Percentiles rank a stretch among this genome's conserved stretches.
Conservation (phyloP, 2,329 filamentous ascomycete genomes). For the Dactylellina cionopaga region DNA sequence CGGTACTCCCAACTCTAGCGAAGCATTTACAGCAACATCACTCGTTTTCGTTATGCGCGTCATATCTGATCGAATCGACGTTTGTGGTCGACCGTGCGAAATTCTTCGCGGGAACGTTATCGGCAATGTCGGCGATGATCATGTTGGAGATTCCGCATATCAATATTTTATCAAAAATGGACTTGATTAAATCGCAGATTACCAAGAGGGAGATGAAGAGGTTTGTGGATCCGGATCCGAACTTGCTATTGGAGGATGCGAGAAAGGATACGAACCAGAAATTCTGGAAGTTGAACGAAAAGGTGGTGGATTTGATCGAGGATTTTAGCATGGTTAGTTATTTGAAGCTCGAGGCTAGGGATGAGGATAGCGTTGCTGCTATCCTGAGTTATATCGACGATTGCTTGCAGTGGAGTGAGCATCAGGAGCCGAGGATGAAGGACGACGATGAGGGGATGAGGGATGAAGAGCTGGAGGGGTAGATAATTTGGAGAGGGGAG, state of each 20-base stretch:
- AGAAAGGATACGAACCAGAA: conserved; percentile 66
- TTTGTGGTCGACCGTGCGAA: conserved; percentile 96
- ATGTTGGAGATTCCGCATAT: conserved; percentile 97
- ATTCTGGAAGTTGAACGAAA: conserved; percentile 75
- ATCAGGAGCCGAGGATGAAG: conserved; percentile 84
- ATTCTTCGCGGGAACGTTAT: conserved; percentile 94
- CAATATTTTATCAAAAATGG: conserved; percentile 98
- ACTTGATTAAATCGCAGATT: conserved; percentile 89
- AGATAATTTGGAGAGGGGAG: not conserved
- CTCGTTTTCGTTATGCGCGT: conserved; percentile 74
- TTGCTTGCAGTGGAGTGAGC: conserved; percentile 90
- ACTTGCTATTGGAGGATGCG: conserved; percentile 80
- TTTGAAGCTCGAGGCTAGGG: conserved; percentile 84
- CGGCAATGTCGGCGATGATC: conserved; percentile 98
- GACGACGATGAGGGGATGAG: conserved; percentile 63
- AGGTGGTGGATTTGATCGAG: conserved; percentile 90
- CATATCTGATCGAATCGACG: conserved; percentile 93
- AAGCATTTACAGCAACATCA: conserved; percentile 83
- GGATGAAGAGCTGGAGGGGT: conserved; percentile 49
- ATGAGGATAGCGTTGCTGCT: conserved; percentile 87
- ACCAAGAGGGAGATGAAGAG: conserved; percentile 87
- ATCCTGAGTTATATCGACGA: conserved; percentile 94
- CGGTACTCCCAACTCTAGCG: conserved; percentile 85
- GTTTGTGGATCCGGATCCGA: conserved; percentile 86
- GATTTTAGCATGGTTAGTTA: conserved; percentile 99